Evolutionary conservation across 495 filamentous ascomycete species (phyloP), one percentile per base, ranked within the genome.

Genomic region (Aspergillus conjunctus): DNA sequence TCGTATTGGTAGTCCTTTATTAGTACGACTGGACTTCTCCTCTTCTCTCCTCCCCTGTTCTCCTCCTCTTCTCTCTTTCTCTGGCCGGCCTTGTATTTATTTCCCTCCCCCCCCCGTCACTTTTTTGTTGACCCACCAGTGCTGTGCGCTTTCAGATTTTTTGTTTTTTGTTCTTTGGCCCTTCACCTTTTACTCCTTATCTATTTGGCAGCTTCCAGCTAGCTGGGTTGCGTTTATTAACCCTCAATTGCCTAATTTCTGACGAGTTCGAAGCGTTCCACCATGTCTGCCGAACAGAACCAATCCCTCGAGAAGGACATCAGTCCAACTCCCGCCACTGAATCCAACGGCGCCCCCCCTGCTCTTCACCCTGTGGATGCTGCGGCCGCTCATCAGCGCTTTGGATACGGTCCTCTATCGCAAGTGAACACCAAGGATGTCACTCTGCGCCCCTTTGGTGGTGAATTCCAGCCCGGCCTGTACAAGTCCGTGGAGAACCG

Each of bases 381-480:
- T 66, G 71, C 77, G 39, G 81, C 81, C 7, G 80, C 78, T 55
- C 26, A 26, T 26, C 77, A 78, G 41, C 77, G 79, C 59, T 83
- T 83, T 64, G 80, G 81, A 20, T 84, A 84, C 62, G 81, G 81
- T 67, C 91, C 91, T 30, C 83, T 93, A 61, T 85, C 85, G 43
- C 85, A 89, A 65, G 76, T 84, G 69, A 88, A 90, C 78, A 81
- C 85, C 49, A 74, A 73, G 59, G 82, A 86, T 58, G 82, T 83
- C 21, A 76, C 80, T 41, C 78, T 92, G 34, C 90, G 88, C 26
- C 89, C 93, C 74, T 97, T 95, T 73, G 93, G 93, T 73, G 93
- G 93, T 84, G 91, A 94, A 66, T 92, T 96, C 81, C 93, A 98
- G 77, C 93, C 93, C 54, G 94, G 92, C 86, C 85, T 92, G 51